phyloP scores from a whole-genome alignment of 371 early-diverging fungal genomes.

The Enteropsectra breve region DNA sequence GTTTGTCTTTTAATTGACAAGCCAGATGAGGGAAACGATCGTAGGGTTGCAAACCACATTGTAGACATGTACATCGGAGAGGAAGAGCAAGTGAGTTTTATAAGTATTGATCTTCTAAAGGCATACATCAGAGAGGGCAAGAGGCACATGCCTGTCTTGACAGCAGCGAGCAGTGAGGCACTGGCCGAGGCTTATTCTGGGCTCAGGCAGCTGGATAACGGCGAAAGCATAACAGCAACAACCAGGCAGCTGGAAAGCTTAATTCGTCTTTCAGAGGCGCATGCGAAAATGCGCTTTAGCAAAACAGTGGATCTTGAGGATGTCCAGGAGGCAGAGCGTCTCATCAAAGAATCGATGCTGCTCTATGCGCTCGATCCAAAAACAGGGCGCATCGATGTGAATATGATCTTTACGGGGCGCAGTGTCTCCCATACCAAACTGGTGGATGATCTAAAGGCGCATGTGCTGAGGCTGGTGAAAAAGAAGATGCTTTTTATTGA shows the following conservation, averaged over 20 bases:
- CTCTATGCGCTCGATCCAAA: conserved; percentile 87
- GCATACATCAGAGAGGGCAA: conserved; percentile 65
- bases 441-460: conserved; percentile 51
- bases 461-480: conserved; percentile 41
- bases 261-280: conserved; percentile 93
- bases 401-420: conserved; percentile 79
- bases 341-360: conserved; percentile 81
- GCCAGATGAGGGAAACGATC: conserved; percentile 54
- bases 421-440: conserved; percentile 48
- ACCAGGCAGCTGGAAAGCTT: conserved; percentile 95
- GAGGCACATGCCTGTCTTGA: conserved; percentile 69
- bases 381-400: conserved; percentile 91
- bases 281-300: conserved; percentile 75
- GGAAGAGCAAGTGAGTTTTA: conserved; percentile 9
- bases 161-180: conserved; percentile 63
- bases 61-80: conserved; percentile 26
- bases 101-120: conserved; percentile 49
- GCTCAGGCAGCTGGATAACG: conserved; percentile 69
- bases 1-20: conserved; percentile 59
- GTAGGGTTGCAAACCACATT: conserved; percentile 57
- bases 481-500: conserved; percentile 6
- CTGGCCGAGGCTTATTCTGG: conserved; percentile 75
- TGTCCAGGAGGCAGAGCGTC: conserved; percentile 69
- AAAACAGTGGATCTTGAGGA: conserved; percentile 66
- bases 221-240: conserved; percentile 80